A percentile compares a stretch with the other conserved stretches of the same genome.
Evolutionary conservation across 805 yeast genomes (phyloP).

Genomic region (Barnettozyma wickerhamii): DNA sequence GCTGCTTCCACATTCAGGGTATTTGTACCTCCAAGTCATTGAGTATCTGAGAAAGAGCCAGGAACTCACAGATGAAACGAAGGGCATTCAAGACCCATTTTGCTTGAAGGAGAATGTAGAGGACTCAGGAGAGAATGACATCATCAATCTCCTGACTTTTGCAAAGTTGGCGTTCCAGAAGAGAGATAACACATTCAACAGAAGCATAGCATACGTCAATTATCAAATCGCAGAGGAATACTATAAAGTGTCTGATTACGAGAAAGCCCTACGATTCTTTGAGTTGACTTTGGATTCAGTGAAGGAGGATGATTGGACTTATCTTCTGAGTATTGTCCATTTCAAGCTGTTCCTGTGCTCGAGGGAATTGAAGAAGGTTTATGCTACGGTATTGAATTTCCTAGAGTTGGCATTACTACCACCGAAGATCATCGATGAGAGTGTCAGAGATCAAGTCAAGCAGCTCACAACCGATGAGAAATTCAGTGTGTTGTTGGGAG

Average conservation of each 20-base stretch:
- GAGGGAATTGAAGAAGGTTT: conserved; percentile 26
- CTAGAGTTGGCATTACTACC: conserved; percentile 30
- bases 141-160: conserved; percentile 31
- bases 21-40: conserved; percentile 36
- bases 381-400: conserved; percentile 30
- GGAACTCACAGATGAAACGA: neutral
- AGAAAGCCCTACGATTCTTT: conserved; percentile 38
- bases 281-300: conserved; percentile 34
- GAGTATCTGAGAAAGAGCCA: conserved; percentile 27
- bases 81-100: conserved; percentile 14
- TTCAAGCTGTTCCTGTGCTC: conserved; percentile 37
- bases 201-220: conserved; percentile 39
- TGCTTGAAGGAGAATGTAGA: conserved; percentile 1
- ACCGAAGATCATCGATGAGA: conserved; percentile 5
- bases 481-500: conserved; percentile 5
- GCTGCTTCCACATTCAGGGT: conserved; percentile 41
- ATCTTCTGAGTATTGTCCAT: conserved; percentile 30
- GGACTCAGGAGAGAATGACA: conserved; percentile 11
- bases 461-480: conserved; percentile 1
- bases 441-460: neutral
- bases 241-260: conserved; percentile 29
- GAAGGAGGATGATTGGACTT: conserved; percentile 39
- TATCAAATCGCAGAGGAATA: conserved; percentile 51
- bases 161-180: conserved; percentile 34
- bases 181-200: conserved; percentile 30